Base-by-base conservation (phyloP, 202 grass and related monocot genomes). In the Schoenoplectus tabernaemontani region DNA sequence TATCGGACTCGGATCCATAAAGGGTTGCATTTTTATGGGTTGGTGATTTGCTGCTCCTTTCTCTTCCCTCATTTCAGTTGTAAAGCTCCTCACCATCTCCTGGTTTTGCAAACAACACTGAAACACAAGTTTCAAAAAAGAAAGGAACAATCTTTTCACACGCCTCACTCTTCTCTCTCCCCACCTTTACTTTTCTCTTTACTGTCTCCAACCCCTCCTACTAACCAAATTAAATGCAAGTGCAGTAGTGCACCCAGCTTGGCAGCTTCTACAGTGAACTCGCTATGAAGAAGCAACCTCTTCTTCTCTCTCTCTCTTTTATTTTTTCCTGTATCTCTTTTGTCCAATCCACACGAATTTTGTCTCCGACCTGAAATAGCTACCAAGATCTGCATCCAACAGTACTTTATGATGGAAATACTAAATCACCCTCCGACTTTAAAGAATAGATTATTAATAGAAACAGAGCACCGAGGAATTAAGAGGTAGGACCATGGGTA, bases 281-380 rank as follows among this genome's bases (percentile, higher is more conserved):
- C 12, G 8, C 37, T 26, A 12, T 23, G 28, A 39, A 60, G 43
- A 50, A 63, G 26, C 41, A 50, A 44, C 41, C 60, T 41, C 50
- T 15, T 2, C 15, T 46, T 42, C 20, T 61, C n/a, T 76, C 68
- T 64, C 43, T 75, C 13, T 64, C 58, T 78, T 22, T 64, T 64
- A 64, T 80, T 78, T 19, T 28, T 62, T 62, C 19, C 41, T 53
- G 60, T 34, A 65, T 77, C 17, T 83, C 54, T 54, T 78, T 59
- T 79, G 57, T 79, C 82, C 47, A 84, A 65, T 77, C 59, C 44
- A 22, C 74, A 84, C 74, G 60, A 64, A 84, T 77, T 50, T 60
- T 46, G 78, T 80, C 78, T 80, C 59, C 59, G 43, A 69, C 82
- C 82, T 84, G 73, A 84, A 78, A 84, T 84, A 68, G 59, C 60